Conservation (phyloP, 306 rosid species). For the Sicyos baderoa region DNA sequence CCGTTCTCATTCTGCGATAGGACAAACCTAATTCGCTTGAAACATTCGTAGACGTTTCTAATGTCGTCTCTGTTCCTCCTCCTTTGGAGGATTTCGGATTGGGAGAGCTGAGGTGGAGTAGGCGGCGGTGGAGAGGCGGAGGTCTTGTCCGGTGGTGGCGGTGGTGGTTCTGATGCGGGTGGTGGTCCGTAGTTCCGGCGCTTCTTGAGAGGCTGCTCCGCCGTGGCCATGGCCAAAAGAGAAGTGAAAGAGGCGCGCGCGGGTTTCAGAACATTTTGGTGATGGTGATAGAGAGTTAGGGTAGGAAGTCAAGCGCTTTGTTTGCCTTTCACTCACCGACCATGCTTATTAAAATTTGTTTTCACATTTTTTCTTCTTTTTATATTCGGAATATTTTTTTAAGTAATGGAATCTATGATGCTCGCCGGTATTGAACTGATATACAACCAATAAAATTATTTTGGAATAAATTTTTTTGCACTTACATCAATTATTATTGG, state of each 20-base stretch:
- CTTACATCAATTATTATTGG: too few species aligned
- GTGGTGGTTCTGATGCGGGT: conserved; percentile 24
- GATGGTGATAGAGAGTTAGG: not conserved
- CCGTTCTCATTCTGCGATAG: conserved; percentile 33
- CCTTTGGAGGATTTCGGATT: conserved; percentile 35
- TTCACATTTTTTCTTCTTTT: too few species aligned
- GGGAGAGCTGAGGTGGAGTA: conserved; percentile 38
- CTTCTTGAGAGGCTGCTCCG: conserved; percentile 62
- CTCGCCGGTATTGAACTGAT: too few species aligned
- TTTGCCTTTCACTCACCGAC: not conserved
- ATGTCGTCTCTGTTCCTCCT: conserved; percentile 47
- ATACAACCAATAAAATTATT: too few species aligned
- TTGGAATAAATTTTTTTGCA: too few species aligned
- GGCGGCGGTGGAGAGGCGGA: conserved; percentile 32
- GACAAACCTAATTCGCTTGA: conserved; percentile 40
- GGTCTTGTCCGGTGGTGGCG: conserved; percentile 21
- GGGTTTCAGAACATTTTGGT: not conserved
- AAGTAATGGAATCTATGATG: too few species aligned
- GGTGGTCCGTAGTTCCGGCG: conserved; percentile 43
- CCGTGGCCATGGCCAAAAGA: conserved; percentile 42
- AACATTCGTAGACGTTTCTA: conserved; percentile 46
- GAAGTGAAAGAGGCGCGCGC: conserved; percentile 17
- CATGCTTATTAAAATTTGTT: too few species aligned
- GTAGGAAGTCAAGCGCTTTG: not conserved
- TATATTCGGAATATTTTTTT: too few species aligned